Percentiles rank a stretch among this genome's conserved stretches.
Evolutionary conservation across 192 early-diverging fungal genomes (phyloP).

Genomic region (Backusella parvicylindrica): DNA sequence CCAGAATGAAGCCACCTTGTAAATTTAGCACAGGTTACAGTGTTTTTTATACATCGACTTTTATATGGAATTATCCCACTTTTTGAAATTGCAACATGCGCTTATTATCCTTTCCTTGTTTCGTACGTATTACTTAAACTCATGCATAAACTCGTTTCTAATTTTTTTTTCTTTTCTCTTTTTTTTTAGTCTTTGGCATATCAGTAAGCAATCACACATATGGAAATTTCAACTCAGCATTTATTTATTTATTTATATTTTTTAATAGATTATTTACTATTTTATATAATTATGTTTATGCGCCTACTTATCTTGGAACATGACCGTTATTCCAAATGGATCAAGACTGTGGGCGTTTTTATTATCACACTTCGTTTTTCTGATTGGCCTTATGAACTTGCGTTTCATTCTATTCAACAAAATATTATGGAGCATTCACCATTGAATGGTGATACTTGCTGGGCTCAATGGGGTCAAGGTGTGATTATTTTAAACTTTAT

Average conservation of each 20-base stretch:
- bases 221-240: neutral
- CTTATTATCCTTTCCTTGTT: slow-evolving; percentile 17
- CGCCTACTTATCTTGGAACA: slow-evolving; percentile 17
- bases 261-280: slow-evolving; percentile 15
- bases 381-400: slow-evolving; percentile 26
- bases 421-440: neutral
- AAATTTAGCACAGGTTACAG: slow-evolving; percentile 7
- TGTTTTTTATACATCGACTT: slow-evolving; percentile 18
- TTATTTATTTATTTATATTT: neutral
- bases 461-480: slow-evolving; percentile 20
- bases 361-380: slow-evolving; percentile 21
- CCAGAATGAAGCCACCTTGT: neutral
- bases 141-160: neutral
- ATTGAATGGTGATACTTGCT: slow-evolving; percentile 13
- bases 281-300: slow-evolving; percentile 27
- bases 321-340: neutral
- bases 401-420: slow-evolving; percentile 12
- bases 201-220: slow-evolving; percentile 3
- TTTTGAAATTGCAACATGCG: slow-evolving; percentile 23
- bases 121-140: no score
- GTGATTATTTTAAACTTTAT: slow-evolving; percentile 32
- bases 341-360: slow-evolving; percentile 15
- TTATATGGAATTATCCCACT: slow-evolving; percentile 15
- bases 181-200: slow-evolving; percentile 18
- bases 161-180: neutral